Conservation (phyloP, 2,329 filamentous ascomycete genomes). For the Fusarium subtropicale region DNA sequence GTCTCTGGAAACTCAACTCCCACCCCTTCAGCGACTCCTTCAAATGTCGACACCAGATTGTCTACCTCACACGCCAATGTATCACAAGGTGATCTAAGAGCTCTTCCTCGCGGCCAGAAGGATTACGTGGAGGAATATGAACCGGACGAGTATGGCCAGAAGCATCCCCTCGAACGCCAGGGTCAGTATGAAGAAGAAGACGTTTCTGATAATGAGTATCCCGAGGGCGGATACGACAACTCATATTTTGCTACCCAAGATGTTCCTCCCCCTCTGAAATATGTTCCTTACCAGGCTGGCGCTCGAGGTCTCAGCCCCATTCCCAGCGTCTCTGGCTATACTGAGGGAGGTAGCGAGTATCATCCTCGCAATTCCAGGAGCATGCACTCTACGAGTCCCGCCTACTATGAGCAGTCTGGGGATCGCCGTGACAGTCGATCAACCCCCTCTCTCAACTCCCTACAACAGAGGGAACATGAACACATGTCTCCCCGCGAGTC, state of each 20-base stretch:
- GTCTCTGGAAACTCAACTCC: constrained; percentile 71
- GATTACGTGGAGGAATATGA: constrained; percentile 61
- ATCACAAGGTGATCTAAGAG: constrained; percentile 68
- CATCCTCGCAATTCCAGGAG: constrained; percentile 68
- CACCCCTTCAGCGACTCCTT: constrained; percentile 68
- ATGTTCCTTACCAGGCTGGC: constrained; percentile 75
- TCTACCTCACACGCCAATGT: constrained; percentile 75
- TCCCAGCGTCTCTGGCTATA: constrained; percentile 90
- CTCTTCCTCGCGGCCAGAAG: constrained; percentile 62
- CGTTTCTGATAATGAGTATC: constrained; percentile 53
- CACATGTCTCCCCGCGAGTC: constrained; percentile 65
- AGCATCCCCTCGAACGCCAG: constrained; percentile 57
- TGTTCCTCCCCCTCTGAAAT: constrained; percentile 72
- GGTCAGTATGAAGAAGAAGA: constrained; percentile 57
- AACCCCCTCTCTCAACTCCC: constrained; percentile 51
- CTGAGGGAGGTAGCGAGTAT: constrained; percentile 73
- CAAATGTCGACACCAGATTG: constrained; percentile 69
- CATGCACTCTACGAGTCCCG: constrained; percentile 62
- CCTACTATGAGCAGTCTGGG: constrained; percentile 67
- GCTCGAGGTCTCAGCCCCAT: constrained; percentile 85
- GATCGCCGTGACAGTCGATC: constrained; percentile 51
- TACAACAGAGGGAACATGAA: constrained; percentile 64
- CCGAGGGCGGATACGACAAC: constrained; percentile 56
- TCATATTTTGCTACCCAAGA: constrained; percentile 70
- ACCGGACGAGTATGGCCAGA: constrained; percentile 59